Evolutionary conservation across 345 rosid species (phyloP).

Genomic region (Rhizophora apiculata): DNA sequence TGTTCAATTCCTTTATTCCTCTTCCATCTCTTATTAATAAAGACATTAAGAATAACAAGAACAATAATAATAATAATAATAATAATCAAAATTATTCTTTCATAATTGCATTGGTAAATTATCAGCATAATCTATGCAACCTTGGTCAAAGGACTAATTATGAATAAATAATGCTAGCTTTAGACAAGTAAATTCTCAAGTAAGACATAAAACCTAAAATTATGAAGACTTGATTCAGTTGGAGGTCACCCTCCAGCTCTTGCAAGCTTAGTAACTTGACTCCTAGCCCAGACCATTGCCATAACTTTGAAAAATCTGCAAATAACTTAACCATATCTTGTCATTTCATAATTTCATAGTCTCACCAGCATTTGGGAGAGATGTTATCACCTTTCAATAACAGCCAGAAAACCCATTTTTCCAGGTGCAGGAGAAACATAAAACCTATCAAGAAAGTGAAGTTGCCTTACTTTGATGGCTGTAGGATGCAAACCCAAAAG

Average conservation of each 20-base stretch:
- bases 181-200: too few relatives aligned
- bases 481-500: not conserved
- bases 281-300: constrained; percentile 99
- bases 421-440: constrained; percentile 85
- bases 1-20: too few relatives aligned
- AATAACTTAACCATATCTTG: constrained; percentile 14
- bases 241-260: constrained; percentile 86
- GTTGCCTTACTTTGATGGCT: not conserved
- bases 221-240: too few relatives aligned
- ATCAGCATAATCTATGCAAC: too few relatives aligned
- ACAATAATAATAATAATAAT: too few relatives aligned
- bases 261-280: constrained; percentile 84
- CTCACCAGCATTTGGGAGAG: constrained; percentile 16
- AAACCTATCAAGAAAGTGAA: constrained; percentile 49
- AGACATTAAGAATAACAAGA: too few relatives aligned
- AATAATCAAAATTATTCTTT: too few relatives aligned
- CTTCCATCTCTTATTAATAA: too few relatives aligned
- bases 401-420: constrained; percentile 73
- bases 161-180: too few relatives aligned
- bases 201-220: too few relatives aligned
- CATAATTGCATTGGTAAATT: too few relatives aligned
- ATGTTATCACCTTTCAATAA: constrained; percentile 59
- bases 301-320: constrained; percentile 82
- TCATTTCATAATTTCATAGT: not conserved
- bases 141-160: too few relatives aligned